phyloP scores from a whole-genome alignment of 2,329 filamentous ascomycete species.

The Pseudogymnoascus sp. region DNA sequence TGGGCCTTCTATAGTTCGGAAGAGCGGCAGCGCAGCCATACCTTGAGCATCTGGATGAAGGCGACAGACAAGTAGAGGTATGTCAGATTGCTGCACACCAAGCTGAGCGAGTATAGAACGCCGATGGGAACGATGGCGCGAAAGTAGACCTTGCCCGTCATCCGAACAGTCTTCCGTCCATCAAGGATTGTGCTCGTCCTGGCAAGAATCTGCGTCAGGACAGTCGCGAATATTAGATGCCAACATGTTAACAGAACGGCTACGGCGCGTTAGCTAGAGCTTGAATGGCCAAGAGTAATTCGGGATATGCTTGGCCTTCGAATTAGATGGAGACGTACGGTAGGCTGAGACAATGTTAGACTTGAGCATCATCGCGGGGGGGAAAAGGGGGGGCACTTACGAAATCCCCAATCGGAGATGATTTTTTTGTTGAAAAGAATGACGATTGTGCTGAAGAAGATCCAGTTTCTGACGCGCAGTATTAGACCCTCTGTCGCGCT shows the following conservation, averaged over 20 bases:
- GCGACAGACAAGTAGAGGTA: conserved; percentile 61
- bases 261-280: conserved; percentile 23
- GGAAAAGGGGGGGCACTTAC: conserved; percentile 42
- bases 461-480: conserved; percentile 57
- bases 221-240: conserved; percentile 59
- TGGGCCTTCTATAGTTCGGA: conserved; percentile 33
- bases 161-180: conserved; percentile 52
- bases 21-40: conserved; percentile 57
- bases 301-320: not conserved
- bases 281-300: not conserved
- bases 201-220: conserved; percentile 59
- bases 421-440: conserved; percentile 94
- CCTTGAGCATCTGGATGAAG: conserved; percentile 67
- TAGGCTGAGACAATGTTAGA: conserved; percentile 32
- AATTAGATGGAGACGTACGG: conserved; percentile 32
- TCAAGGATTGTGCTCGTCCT: conserved; percentile 57
- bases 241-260: conserved; percentile 56
- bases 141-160: conserved; percentile 54
- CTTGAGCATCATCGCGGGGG: conserved; percentile 18
- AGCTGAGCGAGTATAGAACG: conserved; percentile 56
- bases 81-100: conserved; percentile 60
- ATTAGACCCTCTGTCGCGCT: not conserved
- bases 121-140: conserved; percentile 60
- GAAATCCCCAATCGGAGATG: conserved; percentile 65
- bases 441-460: conserved; percentile 73